A percentile compares a stretch with the other conserved stretches of the same genome.
Conservation (phyloP, 148 eudicot species). For the Rhododendron ovatum region DNA sequence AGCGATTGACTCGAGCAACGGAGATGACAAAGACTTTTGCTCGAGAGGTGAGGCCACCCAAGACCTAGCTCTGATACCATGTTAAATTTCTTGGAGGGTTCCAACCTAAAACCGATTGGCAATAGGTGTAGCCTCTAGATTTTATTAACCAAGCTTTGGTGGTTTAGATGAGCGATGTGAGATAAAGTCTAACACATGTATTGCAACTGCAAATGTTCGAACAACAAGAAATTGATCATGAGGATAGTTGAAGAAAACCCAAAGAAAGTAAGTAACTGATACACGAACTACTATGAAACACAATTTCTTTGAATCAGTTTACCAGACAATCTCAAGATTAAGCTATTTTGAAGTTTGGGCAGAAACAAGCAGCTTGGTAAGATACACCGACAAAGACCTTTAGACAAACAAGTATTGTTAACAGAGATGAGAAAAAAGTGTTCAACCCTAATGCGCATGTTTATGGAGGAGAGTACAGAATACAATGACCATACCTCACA, state of each 20-base stretch:
- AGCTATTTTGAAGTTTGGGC: background rate
- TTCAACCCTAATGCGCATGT: background rate
- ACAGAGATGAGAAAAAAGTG: background rate
- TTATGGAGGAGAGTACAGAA: background rate
- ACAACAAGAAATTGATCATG: background rate
- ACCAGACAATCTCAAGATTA: background rate
- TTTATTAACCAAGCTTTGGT: no score
- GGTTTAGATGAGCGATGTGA: no score
- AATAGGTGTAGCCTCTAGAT: no score
- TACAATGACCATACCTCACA: background rate
- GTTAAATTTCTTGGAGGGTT: no score
- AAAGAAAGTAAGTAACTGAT: background rate
- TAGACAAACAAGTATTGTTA: background rate
- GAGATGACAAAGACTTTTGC: no score
- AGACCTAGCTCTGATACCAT: no score
- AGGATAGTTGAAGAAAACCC: background rate
- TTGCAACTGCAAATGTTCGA: background rate
- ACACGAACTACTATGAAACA: background rate
- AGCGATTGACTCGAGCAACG: no score
- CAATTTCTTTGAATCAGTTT: background rate
- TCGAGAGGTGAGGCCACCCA: no score
- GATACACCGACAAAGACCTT: slow-evolving; percentile 1
- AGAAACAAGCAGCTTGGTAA: background rate
- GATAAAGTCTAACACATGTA: no score
- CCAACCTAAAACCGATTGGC: no score